Percentiles rank a stretch among this genome's conserved stretches.
Conservation (phyloP, 805 yeast species). For the Suhomyces sp. region DNA sequence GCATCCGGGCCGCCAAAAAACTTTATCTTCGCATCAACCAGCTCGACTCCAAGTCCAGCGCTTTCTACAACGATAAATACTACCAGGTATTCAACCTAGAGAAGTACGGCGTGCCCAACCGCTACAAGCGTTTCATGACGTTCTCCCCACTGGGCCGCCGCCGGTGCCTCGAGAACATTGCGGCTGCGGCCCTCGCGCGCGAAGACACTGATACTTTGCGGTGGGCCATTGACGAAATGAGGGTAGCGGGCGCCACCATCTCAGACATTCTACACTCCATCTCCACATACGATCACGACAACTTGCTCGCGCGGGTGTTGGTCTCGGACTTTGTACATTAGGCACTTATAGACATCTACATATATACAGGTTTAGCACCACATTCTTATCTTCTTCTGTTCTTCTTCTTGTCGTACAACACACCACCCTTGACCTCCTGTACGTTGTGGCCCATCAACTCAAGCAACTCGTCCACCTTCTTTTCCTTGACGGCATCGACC, state of each 20-base stretch:
- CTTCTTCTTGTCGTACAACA: conserved; percentile 46
- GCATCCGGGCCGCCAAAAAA: conserved; percentile 19
- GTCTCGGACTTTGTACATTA: conserved; percentile 1
- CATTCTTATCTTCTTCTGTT: conserved; percentile 31
- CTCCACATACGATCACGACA: background rate
- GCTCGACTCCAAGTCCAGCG: conserved; percentile 5
- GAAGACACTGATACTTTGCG: conserved; percentile 18
- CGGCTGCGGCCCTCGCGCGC: conserved; percentile 21
- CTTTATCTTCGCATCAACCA: conserved; percentile 12
- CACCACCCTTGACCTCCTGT: conserved; percentile 56
- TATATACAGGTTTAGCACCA: conserved; percentile 4
- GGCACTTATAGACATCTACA: conserved; percentile 7
- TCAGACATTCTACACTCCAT: conserved; percentile 11
- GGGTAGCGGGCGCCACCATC: conserved; percentile 24
- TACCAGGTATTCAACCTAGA: conserved; percentile 13
- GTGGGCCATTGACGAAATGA: conserved; percentile 34
- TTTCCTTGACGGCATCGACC: conserved; percentile 7
- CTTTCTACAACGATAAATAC: background rate
- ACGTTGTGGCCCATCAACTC: conserved; percentile 59
- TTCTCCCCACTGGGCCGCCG: conserved; percentile 13
- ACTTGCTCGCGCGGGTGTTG: background rate
- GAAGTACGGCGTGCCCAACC: conserved; percentile 18
- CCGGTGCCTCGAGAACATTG: conserved; percentile 20
- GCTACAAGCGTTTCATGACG: conserved; percentile 14
- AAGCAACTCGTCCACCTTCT: conserved; percentile 47